Base-by-base conservation (phyloP, 2,329 filamentous ascomycete genomes). In the Colletotrichum tofieldiae region DNA sequence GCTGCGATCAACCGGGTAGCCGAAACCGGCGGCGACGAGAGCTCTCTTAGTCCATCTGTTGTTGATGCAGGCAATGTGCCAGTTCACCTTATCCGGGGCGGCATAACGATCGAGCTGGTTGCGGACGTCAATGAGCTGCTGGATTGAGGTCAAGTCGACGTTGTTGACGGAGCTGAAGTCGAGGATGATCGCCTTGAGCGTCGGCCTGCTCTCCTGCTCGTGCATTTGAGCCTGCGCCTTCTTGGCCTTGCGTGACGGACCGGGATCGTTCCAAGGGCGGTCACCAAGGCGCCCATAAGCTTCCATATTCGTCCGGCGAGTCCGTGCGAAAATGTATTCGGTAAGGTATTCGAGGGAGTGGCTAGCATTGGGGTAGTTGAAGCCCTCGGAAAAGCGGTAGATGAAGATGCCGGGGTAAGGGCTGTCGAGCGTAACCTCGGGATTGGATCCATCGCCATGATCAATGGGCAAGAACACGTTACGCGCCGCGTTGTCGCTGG, bases 81-180 rank as follows among this genome's bases (percentile, higher is more conserved):
- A 98, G 80, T 98, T 94, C 5, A 98, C 95, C 2, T 88, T 86
- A 26, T 95, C 91, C 0, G 96, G 96, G 0, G 92, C 82, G 0
- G 94, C 90, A 79, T 98, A 97, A 26, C 91, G 88, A 81, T 98
- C 96, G 35, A 98, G 91, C 80, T 98, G 95, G 81, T 98, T 97
- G 77, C 96, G 94, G 1, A 98, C 93, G 77, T 98, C 96, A 77
- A 98, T 97, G 49, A 98, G 87, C 77, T 94, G 92, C 82, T 98
- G 96, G 2, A 98, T 90, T 0, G 94, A 97, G 0, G 96, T 98
- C 71, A 97, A 91, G 78, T 98, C 96, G 71, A 98, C 92, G 76
- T 97, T 94, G 83, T 98, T 97, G 75, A 98, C 95, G 0, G 94
- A 93, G 77, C 93, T 95, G 82, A 98, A 97, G 81, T 98, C 96